These are phyloP conservation scores for Penicillium diatomitis DNA, from an alignment of 495 filamentous ascomycete species.

Conservation along the genomic window DNA sequence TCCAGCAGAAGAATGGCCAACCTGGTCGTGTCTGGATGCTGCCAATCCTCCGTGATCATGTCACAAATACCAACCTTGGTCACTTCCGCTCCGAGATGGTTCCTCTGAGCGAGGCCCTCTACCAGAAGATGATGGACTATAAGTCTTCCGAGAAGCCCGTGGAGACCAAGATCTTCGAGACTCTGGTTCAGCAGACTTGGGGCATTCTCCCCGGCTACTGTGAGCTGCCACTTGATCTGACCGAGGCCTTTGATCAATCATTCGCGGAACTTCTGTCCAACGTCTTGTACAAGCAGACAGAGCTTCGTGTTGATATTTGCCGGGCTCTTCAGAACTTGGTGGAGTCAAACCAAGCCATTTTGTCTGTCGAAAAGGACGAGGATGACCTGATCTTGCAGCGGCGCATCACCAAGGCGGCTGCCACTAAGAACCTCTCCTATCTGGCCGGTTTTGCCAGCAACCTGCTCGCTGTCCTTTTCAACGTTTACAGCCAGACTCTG, in stretches of 20 bases:
- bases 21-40: constrained; percentile 90
- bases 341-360: constrained; percentile 78
- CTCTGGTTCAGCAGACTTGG: constrained; percentile 92
- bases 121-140: constrained; percentile 76
- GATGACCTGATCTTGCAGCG: constrained; percentile 62
- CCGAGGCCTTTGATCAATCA: constrained; percentile 67
- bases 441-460: constrained; percentile 74
- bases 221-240: constrained; percentile 75
- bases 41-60: constrained; percentile 76
- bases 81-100: constrained; percentile 83
- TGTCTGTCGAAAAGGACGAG: constrained; percentile 47
- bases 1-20: constrained; percentile 62
- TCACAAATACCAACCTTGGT: constrained; percentile 71
- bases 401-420: constrained; percentile 64
- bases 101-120: constrained; percentile 81
- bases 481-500: constrained; percentile 91
- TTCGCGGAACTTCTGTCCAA: constrained; percentile 90
- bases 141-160: constrained; percentile 74
- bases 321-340: constrained; percentile 75
- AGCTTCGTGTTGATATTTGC: constrained; percentile 79
- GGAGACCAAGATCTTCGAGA: constrained; percentile 96
- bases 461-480: constrained; percentile 88
- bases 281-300: constrained; percentile 83
- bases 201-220: constrained; percentile 91
- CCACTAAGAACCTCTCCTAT: constrained; percentile 68